Evolutionary conservation across 2,329 filamentous ascomycete species (phyloP).

Genomic region (Botrytis byssoidea): DNA sequence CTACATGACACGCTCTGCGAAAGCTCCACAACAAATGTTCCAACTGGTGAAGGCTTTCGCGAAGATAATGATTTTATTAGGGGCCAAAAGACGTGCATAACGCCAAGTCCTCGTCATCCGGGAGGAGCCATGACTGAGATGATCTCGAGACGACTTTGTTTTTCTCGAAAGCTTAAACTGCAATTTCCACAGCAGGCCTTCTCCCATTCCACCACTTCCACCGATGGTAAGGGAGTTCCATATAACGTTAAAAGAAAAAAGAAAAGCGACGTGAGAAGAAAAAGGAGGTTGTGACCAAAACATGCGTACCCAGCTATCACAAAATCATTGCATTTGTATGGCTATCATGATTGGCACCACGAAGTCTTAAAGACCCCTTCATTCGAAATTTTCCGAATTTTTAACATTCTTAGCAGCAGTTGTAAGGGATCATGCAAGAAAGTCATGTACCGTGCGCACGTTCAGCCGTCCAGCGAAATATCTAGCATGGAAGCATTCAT

Average conservation of each 20-base stretch:
- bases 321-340: neutral
- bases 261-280: neutral
- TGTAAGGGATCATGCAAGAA: neutral
- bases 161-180: neutral
- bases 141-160: neutral
- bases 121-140: conserved; percentile 4
- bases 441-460: neutral
- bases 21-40: neutral
- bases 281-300: conserved; percentile 7
- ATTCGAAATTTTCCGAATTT: neutral
- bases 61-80: neutral
- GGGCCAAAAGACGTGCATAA: neutral
- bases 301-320: neutral
- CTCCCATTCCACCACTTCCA: neutral
- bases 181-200: neutral
- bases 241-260: neutral
- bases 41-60: neutral
- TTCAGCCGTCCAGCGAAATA: neutral
- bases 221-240: neutral
- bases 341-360: conserved; percentile 3
- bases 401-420: neutral
- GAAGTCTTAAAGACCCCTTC: neutral
- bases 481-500: neutral
- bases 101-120: neutral
- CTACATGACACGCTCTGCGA: neutral